Conservation (phyloP, 2,329 filamentous ascomycete species). For the Nectriaceae sp. region DNA sequence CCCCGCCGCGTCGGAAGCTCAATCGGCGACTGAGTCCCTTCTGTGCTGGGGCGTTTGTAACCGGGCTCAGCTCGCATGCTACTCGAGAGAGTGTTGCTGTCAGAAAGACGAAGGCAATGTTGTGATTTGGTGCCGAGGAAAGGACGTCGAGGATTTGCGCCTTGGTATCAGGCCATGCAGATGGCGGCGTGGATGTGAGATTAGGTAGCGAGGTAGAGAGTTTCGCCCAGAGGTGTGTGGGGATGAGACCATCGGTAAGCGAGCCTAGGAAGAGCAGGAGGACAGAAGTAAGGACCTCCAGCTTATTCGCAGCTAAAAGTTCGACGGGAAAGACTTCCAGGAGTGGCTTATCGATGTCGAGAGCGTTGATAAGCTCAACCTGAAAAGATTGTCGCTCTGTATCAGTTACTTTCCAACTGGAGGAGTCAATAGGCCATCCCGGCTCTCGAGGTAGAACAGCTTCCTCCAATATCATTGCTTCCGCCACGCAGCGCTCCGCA, state of each 20-base stretch:
- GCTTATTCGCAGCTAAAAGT: conserved; percentile 62
- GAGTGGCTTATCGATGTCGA: conserved; percentile 71
- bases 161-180: conserved; percentile 45
- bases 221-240: conserved; percentile 67
- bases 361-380: conserved; percentile 57
- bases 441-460: conserved; percentile 52
- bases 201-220: conserved; percentile 61
- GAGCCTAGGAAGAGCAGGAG: conserved; percentile 74
- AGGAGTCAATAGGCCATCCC: conserved; percentile 62
- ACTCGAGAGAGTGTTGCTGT: conserved; percentile 70
- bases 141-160: conserved; percentile 70
- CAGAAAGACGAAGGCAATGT: conserved; percentile 86
- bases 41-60: conserved; percentile 32
- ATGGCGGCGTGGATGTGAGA: conserved; percentile 25
- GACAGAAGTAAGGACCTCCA: conserved; percentile 73
- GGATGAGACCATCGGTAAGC: conserved; percentile 78
- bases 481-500: conserved; percentile 58
- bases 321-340: conserved; percentile 63
- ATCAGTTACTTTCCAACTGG: conserved; percentile 33
- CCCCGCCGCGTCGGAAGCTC: conserved; percentile 42
- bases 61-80: conserved; percentile 48
- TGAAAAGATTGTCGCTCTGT: conserved; percentile 31
- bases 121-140: conserved; percentile 72
- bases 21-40: conserved; percentile 45
- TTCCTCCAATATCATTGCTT: conserved; percentile 62